These are phyloP conservation scores for Plasmodium yoelii DNA, from an alignment of 169 alveolate species.

Conservation along the genomic window DNA sequence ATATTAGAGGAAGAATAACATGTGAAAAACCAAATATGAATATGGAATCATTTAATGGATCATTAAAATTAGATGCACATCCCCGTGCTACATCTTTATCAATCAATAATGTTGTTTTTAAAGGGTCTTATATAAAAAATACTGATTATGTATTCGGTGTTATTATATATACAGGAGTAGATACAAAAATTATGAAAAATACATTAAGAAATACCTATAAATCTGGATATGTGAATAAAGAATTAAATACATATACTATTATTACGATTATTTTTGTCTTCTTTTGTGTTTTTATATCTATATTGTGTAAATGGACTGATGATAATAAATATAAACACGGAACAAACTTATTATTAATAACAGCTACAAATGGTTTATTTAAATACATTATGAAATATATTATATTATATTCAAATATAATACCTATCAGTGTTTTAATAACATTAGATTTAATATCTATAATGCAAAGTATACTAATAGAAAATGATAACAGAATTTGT, in stretches of 20 bases:
- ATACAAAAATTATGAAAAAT: slow-evolving; percentile 85
- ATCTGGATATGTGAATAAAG: slow-evolving; percentile 79
- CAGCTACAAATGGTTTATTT: slow-evolving; percentile 44
- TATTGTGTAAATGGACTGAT: slow-evolving; percentile 75
- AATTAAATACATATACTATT: slow-evolving; percentile 80
- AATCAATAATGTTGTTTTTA: slow-evolving; percentile 83
- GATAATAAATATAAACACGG: slow-evolving; percentile 70
- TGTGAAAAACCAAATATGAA: slow-evolving; percentile 86
- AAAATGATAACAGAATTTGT: slow-evolving; percentile 67
- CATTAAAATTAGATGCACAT: slow-evolving; percentile 83
- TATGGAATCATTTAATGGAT: slow-evolving; percentile 84
- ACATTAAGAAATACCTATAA: slow-evolving; percentile 74
- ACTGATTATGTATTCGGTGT: slow-evolving; percentile 85
- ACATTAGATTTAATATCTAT: slow-evolving; percentile 65
- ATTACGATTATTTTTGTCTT: slow-evolving; percentile 41
- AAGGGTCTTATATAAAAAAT: slow-evolving; percentile 84
- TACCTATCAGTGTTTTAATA: slow-evolving; percentile 69
- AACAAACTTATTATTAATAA: slow-evolving; percentile 41
- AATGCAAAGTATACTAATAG: slow-evolving; percentile 57
- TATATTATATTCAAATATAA: slow-evolving; percentile 47
- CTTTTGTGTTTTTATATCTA: slow-evolving; percentile 64
- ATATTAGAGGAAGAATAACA: slow-evolving; percentile 81
- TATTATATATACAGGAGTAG: slow-evolving; percentile 84
- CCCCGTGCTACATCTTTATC: slow-evolving; percentile 84
- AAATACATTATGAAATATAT: slow-evolving; percentile 64